Evolutionary conservation across 495 filamentous ascomycete genomes (phyloP).

Genomic region (Bacidia gigantensis): DNA sequence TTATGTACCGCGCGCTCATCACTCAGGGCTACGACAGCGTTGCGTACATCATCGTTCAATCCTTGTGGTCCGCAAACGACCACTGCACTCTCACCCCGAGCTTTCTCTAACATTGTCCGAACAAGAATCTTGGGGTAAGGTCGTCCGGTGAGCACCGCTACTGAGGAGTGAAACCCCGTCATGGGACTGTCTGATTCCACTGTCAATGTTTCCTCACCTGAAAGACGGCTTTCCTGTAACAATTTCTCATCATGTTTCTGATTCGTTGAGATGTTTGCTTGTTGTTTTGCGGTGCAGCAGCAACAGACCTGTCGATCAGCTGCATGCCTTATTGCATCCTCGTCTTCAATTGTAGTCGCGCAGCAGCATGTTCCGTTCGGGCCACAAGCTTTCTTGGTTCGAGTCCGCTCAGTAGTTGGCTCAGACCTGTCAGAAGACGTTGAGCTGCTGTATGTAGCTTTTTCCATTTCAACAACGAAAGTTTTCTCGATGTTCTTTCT

Average conservation of each 20-base stretch:
- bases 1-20: conserved; percentile 86
- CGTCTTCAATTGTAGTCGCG: conserved; percentile 34
- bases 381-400: conserved; percentile 19
- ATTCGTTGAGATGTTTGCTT: neutral
- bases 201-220: too few relatives aligned
- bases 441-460: conserved; percentile 17
- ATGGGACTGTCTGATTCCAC: neutral
- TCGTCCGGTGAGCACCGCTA: conserved; percentile 6
- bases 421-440: conserved; percentile 16
- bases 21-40: conserved; percentile 53
- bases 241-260: too few relatives aligned
- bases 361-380: conserved; percentile 40
- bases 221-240: too few relatives aligned
- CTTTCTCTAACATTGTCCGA: conserved; percentile 49
- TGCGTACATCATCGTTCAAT: conserved; percentile 50
- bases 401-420: neutral
- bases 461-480: conserved; percentile 7
- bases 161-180: neutral
- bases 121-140: conserved; percentile 26
- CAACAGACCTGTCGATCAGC: neutral
- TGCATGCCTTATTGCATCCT: conserved; percentile 16
- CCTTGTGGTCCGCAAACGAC: conserved; percentile 66
- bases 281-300: neutral
- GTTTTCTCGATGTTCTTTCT: neutral
- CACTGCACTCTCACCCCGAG: conserved; percentile 69